These are phyloP conservation scores for Plasmodium blacklocki DNA, from an alignment of 169 alveolate species.

Conservation along the genomic window DNA sequence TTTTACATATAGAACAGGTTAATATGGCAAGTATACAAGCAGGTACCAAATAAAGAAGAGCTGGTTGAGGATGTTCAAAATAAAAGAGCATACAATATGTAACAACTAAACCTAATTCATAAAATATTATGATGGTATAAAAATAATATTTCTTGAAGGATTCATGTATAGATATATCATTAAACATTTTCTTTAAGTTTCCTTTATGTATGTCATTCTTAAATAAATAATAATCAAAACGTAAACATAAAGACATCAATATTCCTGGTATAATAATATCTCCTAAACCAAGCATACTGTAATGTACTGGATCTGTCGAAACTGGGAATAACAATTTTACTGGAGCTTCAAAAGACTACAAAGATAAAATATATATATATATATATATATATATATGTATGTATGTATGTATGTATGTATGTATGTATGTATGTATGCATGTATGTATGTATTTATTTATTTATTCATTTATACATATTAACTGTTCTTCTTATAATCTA, in stretches of 20 bases:
- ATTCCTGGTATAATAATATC: constrained; percentile 97
- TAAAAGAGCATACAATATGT: constrained; percentile 90
- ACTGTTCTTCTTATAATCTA: neutral
- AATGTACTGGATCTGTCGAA: constrained; percentile 82
- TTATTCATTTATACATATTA: neutral
- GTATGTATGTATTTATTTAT: no score
- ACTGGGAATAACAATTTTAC: constrained; percentile 92
- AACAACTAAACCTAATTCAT: constrained; percentile 88
- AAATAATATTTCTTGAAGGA: constrained; percentile 63
- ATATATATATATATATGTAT: neutral
- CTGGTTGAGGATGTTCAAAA: constrained; percentile 93
- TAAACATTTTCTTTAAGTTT: constrained; percentile 71
- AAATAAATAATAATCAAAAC: constrained; percentile 87
- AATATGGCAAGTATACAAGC: constrained; percentile 84
- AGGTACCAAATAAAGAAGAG: constrained; percentile 93
- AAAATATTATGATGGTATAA: constrained; percentile 84
- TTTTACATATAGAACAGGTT: constrained; percentile 73
- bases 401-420: neutral
- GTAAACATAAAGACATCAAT: constrained; percentile 91
- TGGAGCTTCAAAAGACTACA: constrained; percentile 91
- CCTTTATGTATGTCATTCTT: constrained; percentile 64
- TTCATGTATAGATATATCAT: constrained; percentile 65
- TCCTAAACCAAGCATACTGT: constrained; percentile 94
- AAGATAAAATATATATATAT: constrained; percentile 11
- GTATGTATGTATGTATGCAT: no score